Conservation (phyloP, 225 moss, liverwort and hornwort genomes). For the Thuidium tamariscinum region DNA sequence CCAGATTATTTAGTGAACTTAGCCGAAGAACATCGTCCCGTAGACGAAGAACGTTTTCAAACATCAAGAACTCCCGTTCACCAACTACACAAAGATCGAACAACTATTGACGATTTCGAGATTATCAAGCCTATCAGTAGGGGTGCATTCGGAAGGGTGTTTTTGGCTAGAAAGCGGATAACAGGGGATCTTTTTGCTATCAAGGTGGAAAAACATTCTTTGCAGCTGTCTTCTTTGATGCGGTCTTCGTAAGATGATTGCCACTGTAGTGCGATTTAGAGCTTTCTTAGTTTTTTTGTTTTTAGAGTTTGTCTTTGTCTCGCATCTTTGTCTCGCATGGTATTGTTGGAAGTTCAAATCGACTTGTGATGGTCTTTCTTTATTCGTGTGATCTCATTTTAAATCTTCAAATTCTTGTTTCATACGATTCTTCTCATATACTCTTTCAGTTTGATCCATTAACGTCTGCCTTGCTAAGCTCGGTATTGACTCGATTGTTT, state of each 20-base stretch:
- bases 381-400: background rate
- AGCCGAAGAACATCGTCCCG: constrained; percentile 45
- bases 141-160: constrained; percentile 96
- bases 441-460: background rate
- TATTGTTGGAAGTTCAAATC: background rate
- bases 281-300: background rate
- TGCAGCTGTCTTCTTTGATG: background rate
- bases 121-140: constrained; percentile 98
- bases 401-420: background rate
- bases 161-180: constrained; percentile 83
- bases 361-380: background rate
- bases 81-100: constrained; percentile 83
- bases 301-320: background rate
- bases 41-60: constrained; percentile 65
- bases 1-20: constrained; percentile 38
- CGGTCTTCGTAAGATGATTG: background rate
- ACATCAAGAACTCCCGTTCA: constrained; percentile 70
- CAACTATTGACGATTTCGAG: constrained; percentile 95
- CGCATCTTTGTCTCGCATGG: background rate
- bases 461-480: background rate
- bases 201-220: constrained; percentile 33
- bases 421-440: background rate
- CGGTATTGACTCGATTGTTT: background rate
- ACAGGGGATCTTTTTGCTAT: constrained; percentile 99
- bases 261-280: background rate